Conservation (phyloP, 208 protist genomes). For the Acanthamoeba pearcei region DNA sequence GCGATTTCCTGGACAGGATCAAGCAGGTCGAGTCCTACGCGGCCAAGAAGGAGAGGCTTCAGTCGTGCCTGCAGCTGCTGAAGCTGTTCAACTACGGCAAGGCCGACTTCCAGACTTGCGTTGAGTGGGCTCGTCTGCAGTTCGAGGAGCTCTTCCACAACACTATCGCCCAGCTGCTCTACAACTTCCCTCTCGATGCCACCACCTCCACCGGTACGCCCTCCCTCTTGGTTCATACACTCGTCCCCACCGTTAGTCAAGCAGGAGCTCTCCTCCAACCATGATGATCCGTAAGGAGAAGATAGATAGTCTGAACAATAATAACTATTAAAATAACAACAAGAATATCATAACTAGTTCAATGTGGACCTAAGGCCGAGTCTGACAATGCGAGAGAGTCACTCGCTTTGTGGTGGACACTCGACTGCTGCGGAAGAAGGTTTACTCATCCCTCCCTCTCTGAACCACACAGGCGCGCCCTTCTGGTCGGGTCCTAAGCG, state of each 20-base stretch:
- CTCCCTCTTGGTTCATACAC: neutral
- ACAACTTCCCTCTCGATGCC: slow-evolving; percentile 97
- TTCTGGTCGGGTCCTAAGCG: slow-evolving; percentile 95
- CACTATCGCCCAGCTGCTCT: slow-evolving; percentile 96
- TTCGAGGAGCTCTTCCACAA: slow-evolving; percentile 97
- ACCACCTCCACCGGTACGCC: slow-evolving; percentile 49
- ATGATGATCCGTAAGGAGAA: slow-evolving; percentile 69
- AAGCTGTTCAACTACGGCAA: slow-evolving; percentile 51
- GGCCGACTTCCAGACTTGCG: slow-evolving; percentile 94
- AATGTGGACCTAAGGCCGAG: slow-evolving; percentile 62
- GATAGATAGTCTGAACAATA: slow-evolving; percentile 43
- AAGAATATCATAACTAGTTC: neutral
- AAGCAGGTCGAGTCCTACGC: slow-evolving; percentile 64
- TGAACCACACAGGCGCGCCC: slow-evolving; percentile 28
- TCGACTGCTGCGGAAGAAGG: neutral
- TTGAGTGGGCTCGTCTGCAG: slow-evolving; percentile 93
- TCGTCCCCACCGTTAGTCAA: neutral
- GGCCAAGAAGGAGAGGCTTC: slow-evolving; percentile 70
- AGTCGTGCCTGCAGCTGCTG: slow-evolving; percentile 77
- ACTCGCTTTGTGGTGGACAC: neutral
- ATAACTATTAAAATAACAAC: slow-evolving; percentile 42
- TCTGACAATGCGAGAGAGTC: slow-evolving; percentile 19
- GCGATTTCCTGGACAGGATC: slow-evolving; percentile 23
- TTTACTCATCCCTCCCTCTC: neutral
- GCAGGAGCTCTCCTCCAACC: neutral